These are phyloP conservation scores for Tuber aestivum DNA, from an alignment of 495 filamentous ascomycete species.

Conservation along the genomic window DNA sequence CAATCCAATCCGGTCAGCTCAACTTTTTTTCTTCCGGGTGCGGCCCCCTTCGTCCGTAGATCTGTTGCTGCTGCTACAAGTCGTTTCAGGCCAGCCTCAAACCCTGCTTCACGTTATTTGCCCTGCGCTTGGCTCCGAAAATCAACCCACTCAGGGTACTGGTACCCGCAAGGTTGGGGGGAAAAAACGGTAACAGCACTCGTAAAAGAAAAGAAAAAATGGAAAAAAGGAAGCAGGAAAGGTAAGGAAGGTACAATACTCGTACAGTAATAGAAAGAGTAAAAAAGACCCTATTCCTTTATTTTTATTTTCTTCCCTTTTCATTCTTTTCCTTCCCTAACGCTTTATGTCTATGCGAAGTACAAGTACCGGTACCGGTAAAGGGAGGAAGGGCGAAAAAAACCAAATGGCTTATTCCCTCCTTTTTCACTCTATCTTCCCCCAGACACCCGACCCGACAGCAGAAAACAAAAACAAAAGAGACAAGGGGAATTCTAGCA, in stretches of 20 bases:
- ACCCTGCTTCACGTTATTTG: conserved; percentile 4
- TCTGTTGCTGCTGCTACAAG: conserved; percentile 2
- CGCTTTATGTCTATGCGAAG: neutral
- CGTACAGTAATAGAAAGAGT: neutral
- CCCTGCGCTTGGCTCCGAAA: conserved; percentile 3
- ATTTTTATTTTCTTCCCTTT: neutral
- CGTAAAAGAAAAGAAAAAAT: neutral
- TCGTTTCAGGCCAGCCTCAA: conserved; percentile 4
- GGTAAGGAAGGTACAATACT: neutral
- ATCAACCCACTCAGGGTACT: neutral
- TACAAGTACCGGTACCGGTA: neutral
- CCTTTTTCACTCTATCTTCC: neutral
- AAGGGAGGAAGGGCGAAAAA: neutral
- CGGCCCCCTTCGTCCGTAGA: neutral
- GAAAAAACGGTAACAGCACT: neutral
- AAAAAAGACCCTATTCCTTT: neutral
- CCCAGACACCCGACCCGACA: neutral
- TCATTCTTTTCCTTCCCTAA: neutral
- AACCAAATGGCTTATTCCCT: neutral
- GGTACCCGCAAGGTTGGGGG: too few relatives aligned
- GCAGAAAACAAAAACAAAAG: neutral
- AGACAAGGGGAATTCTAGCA: neutral
- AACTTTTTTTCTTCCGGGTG: neutral
- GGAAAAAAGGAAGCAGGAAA: neutral
- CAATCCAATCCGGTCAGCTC: neutral